A percentile compares a stretch with the other conserved stretches of the same genome.
Evolutionary conservation across 192 early-diverging fungal species (phyloP).

Genomic region (Tieghemiomyces parasiticus): DNA sequence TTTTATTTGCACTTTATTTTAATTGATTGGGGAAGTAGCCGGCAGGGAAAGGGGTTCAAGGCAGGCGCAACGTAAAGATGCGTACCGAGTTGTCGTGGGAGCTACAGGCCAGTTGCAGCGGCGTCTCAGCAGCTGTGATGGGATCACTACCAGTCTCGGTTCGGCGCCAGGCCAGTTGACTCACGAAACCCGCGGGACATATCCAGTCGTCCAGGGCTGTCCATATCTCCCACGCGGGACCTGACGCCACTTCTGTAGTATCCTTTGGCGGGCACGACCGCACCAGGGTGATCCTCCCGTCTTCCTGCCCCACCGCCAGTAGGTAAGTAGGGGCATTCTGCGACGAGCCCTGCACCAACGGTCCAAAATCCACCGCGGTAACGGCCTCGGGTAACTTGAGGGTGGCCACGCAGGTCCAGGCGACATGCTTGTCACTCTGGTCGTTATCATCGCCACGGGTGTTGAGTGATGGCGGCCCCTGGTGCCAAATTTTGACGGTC

Average conservation of each 20-base stretch:
- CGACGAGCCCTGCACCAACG: constrained; percentile 8
- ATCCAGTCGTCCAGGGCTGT: constrained; percentile 32
- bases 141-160: background rate
- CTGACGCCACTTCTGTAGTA: constrained; percentile 12
- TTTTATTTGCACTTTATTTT: too few relatives aligned
- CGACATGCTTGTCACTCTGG: too few relatives aligned
- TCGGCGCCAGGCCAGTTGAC: constrained; percentile 51
- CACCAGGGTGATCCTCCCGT: constrained; percentile 51
- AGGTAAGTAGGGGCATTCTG: constrained; percentile 33
- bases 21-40: too few relatives aligned
- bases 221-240: constrained; percentile 22
- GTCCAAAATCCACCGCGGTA: constrained; percentile 73
- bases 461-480: background rate
- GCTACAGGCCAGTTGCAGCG: constrained; percentile 46
- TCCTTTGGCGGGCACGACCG: constrained; percentile 21
- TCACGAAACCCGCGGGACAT: constrained; percentile 37
- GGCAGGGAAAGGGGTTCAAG: too few relatives aligned
- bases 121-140: background rate
- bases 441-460: constrained; percentile 9
- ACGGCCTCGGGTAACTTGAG: constrained; percentile 67
- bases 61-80: constrained; percentile 29
- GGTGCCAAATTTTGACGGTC: constrained; percentile 67
- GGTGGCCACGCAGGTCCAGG: constrained; percentile 33
- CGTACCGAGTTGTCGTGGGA: constrained; percentile 63
- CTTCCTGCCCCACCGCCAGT: constrained; percentile 71